Conservation (phyloP, 768 basidiomycete genomes). For the Phlebiopsis flavidoalba region DNA sequence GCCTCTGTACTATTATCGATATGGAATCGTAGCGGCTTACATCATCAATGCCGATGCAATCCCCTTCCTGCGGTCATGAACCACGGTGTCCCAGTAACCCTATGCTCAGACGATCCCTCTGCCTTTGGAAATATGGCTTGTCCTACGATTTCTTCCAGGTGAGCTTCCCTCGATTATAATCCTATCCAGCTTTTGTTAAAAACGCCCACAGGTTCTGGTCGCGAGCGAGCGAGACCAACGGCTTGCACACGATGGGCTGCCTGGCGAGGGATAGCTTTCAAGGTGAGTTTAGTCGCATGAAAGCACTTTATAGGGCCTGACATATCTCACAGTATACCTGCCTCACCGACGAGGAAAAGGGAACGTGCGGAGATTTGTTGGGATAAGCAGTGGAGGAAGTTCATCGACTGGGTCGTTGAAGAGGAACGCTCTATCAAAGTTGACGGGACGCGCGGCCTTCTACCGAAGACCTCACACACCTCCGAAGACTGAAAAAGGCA, state of each 20-base stretch:
- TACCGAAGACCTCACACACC: not conserved
- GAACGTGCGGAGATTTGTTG: conserved; percentile 34
- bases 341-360: conserved; percentile 43
- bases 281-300: conserved; percentile 29
- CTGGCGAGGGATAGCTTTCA: conserved; percentile 61
- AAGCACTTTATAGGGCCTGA: not conserved
- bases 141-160: conserved; percentile 80
- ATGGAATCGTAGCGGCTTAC: conserved; percentile 51
- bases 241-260: conserved; percentile 54
- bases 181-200: not conserved
- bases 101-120: conserved; percentile 73
- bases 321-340: conserved; percentile 43
- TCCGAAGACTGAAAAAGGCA: not conserved
- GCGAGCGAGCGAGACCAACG: conserved; percentile 63
- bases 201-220: conserved; percentile 50
- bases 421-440: not conserved
- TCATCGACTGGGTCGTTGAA: conserved; percentile 32
- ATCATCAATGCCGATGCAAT: conserved; percentile 76
- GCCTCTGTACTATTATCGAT: not conserved
- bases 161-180: conserved; percentile 23
- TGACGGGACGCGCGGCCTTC: not conserved
- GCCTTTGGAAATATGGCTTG: conserved; percentile 73
- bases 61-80: conserved; percentile 69
- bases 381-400: conserved; percentile 44
- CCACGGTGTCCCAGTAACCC: conserved; percentile 64